Conservation (phyloP, 768 basidiomycete species). For the Pleurotus salmoneostramineus region DNA sequence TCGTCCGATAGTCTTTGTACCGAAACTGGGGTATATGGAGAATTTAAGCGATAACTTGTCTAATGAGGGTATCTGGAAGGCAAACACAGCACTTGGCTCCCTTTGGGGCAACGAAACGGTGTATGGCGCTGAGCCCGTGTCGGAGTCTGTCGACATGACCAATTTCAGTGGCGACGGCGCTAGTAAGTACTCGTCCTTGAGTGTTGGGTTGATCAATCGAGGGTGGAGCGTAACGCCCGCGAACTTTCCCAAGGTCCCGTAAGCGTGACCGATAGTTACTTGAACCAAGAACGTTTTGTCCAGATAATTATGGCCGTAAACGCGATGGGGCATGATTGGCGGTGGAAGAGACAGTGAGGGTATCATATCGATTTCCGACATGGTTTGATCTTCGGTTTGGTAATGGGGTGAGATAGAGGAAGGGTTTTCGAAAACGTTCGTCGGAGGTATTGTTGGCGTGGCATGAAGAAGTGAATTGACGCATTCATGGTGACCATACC, state of each 20-base stretch:
- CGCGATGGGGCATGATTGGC: slow-evolving; percentile 96
- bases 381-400: slow-evolving; percentile 30
- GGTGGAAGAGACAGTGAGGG: slow-evolving; percentile 94
- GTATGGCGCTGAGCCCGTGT: slow-evolving; percentile 84
- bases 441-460: slow-evolving; percentile 24
- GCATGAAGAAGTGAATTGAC: slow-evolving; percentile 57
- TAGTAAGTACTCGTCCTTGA: slow-evolving; percentile 62
- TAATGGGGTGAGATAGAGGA: slow-evolving; percentile 36
- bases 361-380: slow-evolving; percentile 85
- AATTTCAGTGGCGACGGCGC: slow-evolving; percentile 86
- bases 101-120: slow-evolving; percentile 82
- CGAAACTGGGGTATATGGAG: slow-evolving; percentile 96
- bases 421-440: slow-evolving; percentile 16
- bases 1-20: slow-evolving; percentile 92
- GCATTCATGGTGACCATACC: slow-evolving; percentile 84
- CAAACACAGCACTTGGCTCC: slow-evolving; percentile 67
- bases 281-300: slow-evolving; percentile 85
- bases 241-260: slow-evolving; percentile 31
- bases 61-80: slow-evolving; percentile 81
- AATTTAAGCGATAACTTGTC: slow-evolving; percentile 80
- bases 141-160: slow-evolving; percentile 88
- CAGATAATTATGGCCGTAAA: slow-evolving; percentile 95
- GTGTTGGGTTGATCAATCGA: slow-evolving; percentile 66
- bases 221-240: slow-evolving; percentile 64
- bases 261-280: slow-evolving; percentile 74